Base-by-base conservation (phyloP, 2,329 filamentous ascomycete genomes). In the Ascochyta koolunga region DNA sequence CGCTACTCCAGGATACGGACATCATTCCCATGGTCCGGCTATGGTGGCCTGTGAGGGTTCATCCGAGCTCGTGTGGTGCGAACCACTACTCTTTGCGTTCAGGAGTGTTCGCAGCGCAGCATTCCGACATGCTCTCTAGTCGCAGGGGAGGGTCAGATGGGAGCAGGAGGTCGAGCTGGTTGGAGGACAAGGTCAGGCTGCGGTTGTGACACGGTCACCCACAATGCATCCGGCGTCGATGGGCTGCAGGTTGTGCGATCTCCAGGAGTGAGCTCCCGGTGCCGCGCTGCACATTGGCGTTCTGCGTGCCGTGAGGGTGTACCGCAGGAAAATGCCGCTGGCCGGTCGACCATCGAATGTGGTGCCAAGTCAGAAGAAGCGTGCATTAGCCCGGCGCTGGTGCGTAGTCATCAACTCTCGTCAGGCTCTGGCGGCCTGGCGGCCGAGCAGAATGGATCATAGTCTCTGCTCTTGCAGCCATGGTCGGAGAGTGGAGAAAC, bases 281-380 rank as follows among this genome's bases (percentile, higher is more conserved):
- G 45, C 65, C 65, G 63, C 65, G 61, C 55, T 58, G 64, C 64
- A 61, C 41, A 38, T 54, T 42, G 42, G 49, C 40, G 56, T 37
- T 51, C 27, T 48, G 38, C 48, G 29, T 56, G 38, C 25, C 25
- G 45, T 36, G 57, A 62, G 58, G 58, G 61, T 61, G 59, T 62
- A 51, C 59, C 33, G 57, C 33, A 41, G 50, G 40, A 52, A 41
- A 45, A 43, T 61, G 39, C 49, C 32, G 58, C 52, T 63, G 53
- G 58, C 37, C 44, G 45, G 32, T 42, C 35, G 40, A 42, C 35
- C 31, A 33, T 41, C 45, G 27, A 40, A 37, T 42, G 29, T 33
- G 24, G 38, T 47, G 50, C 44, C 27, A 39, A 39, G 45, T 42
- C 24, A 50, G 55, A 41, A n/a, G 35, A 31, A 19, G 21, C 25